Evolutionary conservation across 2,329 filamentous ascomycete species (phyloP).

Genomic region (Penicillium glabrum): DNA sequence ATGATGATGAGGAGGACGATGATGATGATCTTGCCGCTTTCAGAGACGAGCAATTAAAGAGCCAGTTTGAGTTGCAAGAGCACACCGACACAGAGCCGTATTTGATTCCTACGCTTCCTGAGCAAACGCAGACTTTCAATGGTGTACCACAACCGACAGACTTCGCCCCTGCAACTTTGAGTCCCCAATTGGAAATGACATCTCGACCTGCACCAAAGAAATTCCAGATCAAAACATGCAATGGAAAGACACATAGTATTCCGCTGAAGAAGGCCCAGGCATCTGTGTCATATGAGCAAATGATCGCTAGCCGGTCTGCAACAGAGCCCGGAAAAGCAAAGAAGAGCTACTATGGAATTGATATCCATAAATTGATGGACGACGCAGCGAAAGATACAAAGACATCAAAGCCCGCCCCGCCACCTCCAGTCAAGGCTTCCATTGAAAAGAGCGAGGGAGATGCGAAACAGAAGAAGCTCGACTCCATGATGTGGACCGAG

Average conservation of each 20-base stretch:
- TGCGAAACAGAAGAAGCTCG: conserved; percentile 30
- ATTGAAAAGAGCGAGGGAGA: conserved; percentile 30
- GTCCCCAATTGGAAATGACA: conserved; percentile 5
- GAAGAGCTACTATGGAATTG: conserved; percentile 81
- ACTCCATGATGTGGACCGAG: conserved; percentile 76
- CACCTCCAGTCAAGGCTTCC: conserved; percentile 27
- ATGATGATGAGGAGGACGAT: conserved; percentile 40
- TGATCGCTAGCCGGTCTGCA: conserved; percentile 55
- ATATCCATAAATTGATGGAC: conserved; percentile 81
- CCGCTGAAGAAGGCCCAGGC: conserved; percentile 36
- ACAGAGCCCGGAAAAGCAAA: conserved; percentile 54
- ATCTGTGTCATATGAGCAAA: conserved; percentile 51
- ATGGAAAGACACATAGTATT: conserved; percentile 49
- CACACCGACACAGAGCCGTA: conserved; percentile 15
- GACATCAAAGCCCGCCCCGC: conserved; percentile 12
- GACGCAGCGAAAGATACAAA: conserved; percentile 61
- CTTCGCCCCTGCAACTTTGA: background rate
- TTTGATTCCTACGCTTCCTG: conserved; percentile 12
- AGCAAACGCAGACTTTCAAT: conserved; percentile 3
- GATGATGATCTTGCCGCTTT: conserved; percentile 29
- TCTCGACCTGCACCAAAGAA: conserved; percentile 17
- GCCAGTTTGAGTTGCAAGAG: conserved; percentile 31
- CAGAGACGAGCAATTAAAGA: conserved; percentile 29
- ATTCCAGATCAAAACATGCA: conserved; percentile 47
- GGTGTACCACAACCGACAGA: background rate